Evolutionary conservation across 2,329 filamentous ascomycete genomes (phyloP).

Genomic region (Ophiostoma sp.): DNA sequence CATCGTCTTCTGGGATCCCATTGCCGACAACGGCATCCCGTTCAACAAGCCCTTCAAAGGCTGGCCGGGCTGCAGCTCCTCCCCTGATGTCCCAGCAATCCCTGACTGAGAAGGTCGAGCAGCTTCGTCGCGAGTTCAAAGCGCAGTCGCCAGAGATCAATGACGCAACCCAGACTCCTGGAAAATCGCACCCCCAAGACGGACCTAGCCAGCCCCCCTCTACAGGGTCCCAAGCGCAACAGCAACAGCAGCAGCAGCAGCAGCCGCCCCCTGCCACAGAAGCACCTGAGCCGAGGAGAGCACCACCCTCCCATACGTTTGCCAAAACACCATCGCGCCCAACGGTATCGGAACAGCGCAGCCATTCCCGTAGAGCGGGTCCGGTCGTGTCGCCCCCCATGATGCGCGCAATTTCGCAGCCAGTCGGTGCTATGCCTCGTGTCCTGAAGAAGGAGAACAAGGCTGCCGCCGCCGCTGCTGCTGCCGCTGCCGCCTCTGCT

Average conservation of each 20-base stretch:
- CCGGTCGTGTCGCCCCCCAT: conserved; percentile 48
- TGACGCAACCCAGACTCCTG: conserved; percentile 1
- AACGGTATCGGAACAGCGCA: conserved; percentile 25
- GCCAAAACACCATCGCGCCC: neutral
- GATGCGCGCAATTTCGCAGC: conserved; percentile 50
- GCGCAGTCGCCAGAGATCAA: conserved; percentile 34
- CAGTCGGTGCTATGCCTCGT: conserved; percentile 43
- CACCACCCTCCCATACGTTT: neutral
- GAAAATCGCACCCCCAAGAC: neutral
- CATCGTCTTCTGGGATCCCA: neutral
- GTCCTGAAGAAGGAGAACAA: conserved; percentile 40
- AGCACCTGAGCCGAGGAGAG: neutral
- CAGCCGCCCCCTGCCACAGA: neutral
- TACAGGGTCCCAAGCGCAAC: conserved; percentile 14
- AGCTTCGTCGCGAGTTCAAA: conserved; percentile 48
- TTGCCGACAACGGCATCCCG: neutral
- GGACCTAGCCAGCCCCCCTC: neutral
- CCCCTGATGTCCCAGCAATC: conserved; percentile 21
- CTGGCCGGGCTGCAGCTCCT: conserved; percentile 7
- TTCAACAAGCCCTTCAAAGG: conserved; percentile 13
- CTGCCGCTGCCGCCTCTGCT: neutral
- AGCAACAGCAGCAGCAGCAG: conserved; percentile 20
- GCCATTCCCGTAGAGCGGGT: conserved; percentile 41
- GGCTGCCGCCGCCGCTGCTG: conserved; percentile 30
- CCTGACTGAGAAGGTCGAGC: conserved; percentile 46